Conservation (phyloP, 441 rosid species). For the Gossypium gossypioides region DNA sequence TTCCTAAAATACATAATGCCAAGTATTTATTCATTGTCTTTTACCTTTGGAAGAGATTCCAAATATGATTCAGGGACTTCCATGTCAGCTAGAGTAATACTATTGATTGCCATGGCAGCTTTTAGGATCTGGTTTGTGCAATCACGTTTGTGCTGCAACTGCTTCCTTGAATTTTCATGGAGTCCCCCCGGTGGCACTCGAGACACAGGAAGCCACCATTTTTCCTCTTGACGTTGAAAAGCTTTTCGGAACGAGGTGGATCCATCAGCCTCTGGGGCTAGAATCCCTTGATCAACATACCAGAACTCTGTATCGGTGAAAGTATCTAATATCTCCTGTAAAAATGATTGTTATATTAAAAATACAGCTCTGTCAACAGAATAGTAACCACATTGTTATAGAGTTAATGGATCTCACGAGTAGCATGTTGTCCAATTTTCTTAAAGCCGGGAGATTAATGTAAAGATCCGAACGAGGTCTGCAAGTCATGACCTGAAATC, state of each 20-base stretch:
- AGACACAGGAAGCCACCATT: slow-evolving; percentile 99
- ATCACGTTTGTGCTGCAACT: slow-evolving; percentile 84
- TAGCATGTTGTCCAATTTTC: slow-evolving; percentile 94
- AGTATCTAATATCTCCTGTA: slow-evolving; percentile 79
- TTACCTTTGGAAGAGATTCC: slow-evolving; percentile 90
- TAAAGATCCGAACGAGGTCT: slow-evolving; percentile 86
- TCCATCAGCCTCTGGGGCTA: slow-evolving; percentile 68
- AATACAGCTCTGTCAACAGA: not conserved
- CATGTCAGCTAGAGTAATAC: slow-evolving; percentile 72
- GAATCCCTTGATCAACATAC: slow-evolving; percentile 90
- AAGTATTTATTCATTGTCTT: not conserved
- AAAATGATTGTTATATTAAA: slow-evolving; percentile 15
- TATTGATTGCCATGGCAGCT: slow-evolving; percentile 96
- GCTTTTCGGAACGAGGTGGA: slow-evolving; percentile 62
- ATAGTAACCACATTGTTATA: slow-evolving; percentile 1
- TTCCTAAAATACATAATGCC: not conserved
- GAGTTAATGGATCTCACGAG: slow-evolving; percentile 43
- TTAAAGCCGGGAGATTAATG: slow-evolving; percentile 77
- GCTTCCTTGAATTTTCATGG: slow-evolving; percentile 62
- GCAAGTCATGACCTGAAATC: slow-evolving; percentile 83
- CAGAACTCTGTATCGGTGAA: slow-evolving; percentile 76
- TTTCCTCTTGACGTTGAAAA: slow-evolving; percentile 90
- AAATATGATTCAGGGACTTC: slow-evolving; percentile 78
- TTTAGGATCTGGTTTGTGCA: slow-evolving; percentile 89
- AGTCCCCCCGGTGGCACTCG: slow-evolving; percentile 80